These are phyloP conservation scores for Ceratobasidium sp. DNA, from an alignment of 1,284 basidiomycete species.

Conservation along the genomic window DNA sequence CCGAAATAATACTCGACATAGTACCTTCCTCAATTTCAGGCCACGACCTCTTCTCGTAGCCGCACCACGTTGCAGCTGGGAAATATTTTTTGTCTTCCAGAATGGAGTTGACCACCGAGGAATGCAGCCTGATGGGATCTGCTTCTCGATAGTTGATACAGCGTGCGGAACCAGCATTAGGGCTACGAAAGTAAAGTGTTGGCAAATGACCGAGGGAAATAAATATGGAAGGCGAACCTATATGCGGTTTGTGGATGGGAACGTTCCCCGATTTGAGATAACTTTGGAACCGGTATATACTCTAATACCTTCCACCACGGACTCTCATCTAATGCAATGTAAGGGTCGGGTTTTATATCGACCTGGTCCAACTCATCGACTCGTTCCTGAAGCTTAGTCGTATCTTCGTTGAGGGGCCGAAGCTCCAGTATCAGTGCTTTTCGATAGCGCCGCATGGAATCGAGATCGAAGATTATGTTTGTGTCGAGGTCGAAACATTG, in stretches of 20 bases:
- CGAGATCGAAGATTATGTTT: neutral
- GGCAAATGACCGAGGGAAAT: neutral
- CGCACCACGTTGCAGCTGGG: neutral
- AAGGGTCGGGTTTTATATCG: neutral
- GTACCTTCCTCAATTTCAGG: constrained; percentile 13
- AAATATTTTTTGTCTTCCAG: neutral
- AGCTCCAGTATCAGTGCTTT: neutral
- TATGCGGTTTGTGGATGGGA: neutral
- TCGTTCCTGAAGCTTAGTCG: neutral
- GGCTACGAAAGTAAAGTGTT: neutral
- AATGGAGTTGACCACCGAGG: neutral
- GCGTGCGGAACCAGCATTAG: neutral
- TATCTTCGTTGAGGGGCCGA: neutral
- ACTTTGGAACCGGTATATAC: neutral
- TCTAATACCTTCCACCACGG: constrained; percentile 1
- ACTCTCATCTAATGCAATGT: neutral
- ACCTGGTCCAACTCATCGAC: neutral
- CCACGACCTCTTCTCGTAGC: neutral
- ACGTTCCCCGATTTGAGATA: neutral
- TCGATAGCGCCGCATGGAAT: constrained; percentile 4
- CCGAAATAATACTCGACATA: neutral
- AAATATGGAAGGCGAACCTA: neutral
- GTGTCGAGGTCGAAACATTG: constrained; percentile 23
- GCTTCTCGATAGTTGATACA: neutral
- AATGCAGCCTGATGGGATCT: constrained; percentile 18